These are phyloP conservation scores for Bipolaris cookei DNA, from an alignment of 2,329 filamentous ascomycete genomes.

Conservation along the genomic window DNA sequence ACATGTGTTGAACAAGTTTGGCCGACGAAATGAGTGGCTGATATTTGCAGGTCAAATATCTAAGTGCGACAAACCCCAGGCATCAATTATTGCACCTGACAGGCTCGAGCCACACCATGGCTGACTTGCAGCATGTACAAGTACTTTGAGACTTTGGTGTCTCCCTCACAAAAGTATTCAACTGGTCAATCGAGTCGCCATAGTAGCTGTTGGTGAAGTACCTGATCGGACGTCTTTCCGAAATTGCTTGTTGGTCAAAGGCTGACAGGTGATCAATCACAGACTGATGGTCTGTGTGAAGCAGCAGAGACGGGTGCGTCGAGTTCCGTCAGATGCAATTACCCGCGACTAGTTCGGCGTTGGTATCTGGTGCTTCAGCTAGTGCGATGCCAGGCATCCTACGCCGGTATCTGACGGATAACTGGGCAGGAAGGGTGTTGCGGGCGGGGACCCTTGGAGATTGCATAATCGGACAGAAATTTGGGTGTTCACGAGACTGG, in stretches of 20 bases:
- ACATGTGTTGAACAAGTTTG: not conserved
- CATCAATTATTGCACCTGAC: not conserved
- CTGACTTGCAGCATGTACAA: too few relatives aligned
- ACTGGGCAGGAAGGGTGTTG: constrained; percentile 6
- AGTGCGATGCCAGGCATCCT: constrained; percentile 6
- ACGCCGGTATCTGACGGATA: constrained; percentile 1
- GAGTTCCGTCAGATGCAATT: constrained; percentile 2
- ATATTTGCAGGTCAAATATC: not conserved
- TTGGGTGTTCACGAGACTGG: constrained; percentile 8
- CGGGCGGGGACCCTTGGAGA: constrained; percentile 1
- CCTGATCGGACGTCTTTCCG: not conserved
- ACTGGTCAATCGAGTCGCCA: not conserved
- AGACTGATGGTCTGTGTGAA: not conserved
- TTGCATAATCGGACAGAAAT: constrained; percentile 13
- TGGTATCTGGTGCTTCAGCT: constrained; percentile 5
- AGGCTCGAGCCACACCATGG: not conserved
- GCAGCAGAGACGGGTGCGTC: not conserved
- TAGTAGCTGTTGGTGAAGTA: not conserved
- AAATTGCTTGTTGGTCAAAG: not conserved
- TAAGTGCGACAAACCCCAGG: not conserved
- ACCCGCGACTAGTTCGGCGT: constrained; percentile 10
- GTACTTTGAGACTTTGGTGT: not conserved
- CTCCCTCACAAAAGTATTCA: not conserved
- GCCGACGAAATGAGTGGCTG: constrained; percentile 1
- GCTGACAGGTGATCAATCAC: not conserved